Conservation (phyloP, 1,139 yeast genomes). For the Magnusiomyces sp. region DNA sequence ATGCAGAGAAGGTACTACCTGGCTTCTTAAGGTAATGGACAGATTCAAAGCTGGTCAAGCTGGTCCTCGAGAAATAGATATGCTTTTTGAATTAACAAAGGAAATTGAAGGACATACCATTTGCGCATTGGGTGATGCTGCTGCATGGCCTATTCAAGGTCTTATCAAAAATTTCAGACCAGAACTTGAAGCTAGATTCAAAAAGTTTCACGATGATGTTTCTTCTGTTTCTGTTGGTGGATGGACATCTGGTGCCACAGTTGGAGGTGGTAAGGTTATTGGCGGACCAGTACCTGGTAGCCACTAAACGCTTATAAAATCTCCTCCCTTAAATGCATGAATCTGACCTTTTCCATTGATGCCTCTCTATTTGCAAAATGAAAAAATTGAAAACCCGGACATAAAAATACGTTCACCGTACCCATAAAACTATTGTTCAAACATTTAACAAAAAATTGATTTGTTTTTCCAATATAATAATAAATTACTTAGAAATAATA, state of each 20-base stretch:
- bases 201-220: constrained; percentile 38
- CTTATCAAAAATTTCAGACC: constrained; percentile 77
- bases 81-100: constrained; percentile 72
- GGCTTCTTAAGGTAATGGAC: constrained; percentile 77
- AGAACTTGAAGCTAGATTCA: constrained; percentile 64
- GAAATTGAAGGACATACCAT: constrained; percentile 86
- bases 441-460: background rate
- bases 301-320: constrained; percentile 14
- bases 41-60: constrained; percentile 75
- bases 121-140: constrained; percentile 87
- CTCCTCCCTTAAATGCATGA: background rate
- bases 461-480: background rate
- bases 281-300: constrained; percentile 43
- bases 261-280: constrained; percentile 57
- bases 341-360: background rate
- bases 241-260: constrained; percentile 58
- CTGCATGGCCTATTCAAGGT: constrained; percentile 91
- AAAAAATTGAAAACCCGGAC: background rate
- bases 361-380: background rate
- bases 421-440: too few species aligned
- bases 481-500: too few species aligned
- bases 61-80: constrained; percentile 67
- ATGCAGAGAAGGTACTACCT: constrained; percentile 89
- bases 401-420: background rate
- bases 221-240: constrained; percentile 60